These are phyloP conservation scores for Fusarium chaquense DNA, from an alignment of 2,329 filamentous ascomycete genomes.

Conservation along the genomic window DNA sequence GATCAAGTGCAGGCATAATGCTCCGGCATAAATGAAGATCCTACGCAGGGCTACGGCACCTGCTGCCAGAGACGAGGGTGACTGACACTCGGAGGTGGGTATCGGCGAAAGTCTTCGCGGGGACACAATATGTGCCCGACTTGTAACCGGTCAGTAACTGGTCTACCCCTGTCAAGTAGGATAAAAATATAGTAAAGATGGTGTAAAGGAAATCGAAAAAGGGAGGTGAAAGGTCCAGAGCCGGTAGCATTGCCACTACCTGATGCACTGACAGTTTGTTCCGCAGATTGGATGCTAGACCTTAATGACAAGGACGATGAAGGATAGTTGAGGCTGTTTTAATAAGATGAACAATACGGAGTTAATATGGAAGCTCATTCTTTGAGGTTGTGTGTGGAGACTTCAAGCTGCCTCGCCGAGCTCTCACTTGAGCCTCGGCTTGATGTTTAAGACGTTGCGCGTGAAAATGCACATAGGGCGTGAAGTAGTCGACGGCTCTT, in stretches of 20 bases:
- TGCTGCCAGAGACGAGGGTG: constrained; percentile 36
- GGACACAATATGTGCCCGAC: constrained; percentile 36
- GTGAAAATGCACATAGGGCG: constrained; percentile 31
- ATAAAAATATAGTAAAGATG: constrained; percentile 33
- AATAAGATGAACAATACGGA: constrained; percentile 20
- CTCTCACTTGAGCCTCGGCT: constrained; percentile 36
- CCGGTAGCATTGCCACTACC: constrained; percentile 29
- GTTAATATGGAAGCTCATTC: constrained; percentile 15
- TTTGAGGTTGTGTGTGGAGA: constrained; percentile 9
- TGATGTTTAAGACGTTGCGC: constrained; percentile 26
- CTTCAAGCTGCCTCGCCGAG: constrained; percentile 26
- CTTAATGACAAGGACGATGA: constrained; percentile 14
- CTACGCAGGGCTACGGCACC: constrained; percentile 42
- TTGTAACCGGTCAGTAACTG: constrained; percentile 36
- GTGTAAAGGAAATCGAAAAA: constrained; percentile 35
- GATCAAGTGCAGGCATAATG: constrained; percentile 31
- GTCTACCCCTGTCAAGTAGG: constrained; percentile 36
- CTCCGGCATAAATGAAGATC: constrained; percentile 34
- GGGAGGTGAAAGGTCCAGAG: constrained; percentile 24
- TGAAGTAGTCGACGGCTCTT: constrained; percentile 12
- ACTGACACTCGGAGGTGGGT: constrained; percentile 31
- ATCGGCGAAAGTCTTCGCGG: constrained; percentile 33
- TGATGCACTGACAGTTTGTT: constrained; percentile 37
- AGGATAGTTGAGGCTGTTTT: constrained; percentile 17
- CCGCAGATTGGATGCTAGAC: constrained; percentile 17